These are phyloP conservation scores for Hyaloscypha finlandica DNA, from an alignment of 495 filamentous ascomycete genomes.

Conservation along the genomic window DNA sequence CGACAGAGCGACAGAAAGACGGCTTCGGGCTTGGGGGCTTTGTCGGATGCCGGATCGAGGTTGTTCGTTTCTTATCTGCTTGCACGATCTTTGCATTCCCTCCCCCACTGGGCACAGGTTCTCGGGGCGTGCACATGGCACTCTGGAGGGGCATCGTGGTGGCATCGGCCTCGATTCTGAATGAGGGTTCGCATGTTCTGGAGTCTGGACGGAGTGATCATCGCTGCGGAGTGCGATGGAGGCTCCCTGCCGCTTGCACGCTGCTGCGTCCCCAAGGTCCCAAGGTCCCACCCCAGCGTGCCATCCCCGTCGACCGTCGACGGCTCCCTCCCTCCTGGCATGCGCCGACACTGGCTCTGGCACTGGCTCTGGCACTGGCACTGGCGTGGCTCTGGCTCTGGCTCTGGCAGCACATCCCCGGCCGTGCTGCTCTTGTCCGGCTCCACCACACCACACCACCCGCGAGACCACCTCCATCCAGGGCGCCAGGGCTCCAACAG, in stretches of 20 bases:
- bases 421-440: no score
- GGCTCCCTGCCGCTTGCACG: neutral
- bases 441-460: no score
- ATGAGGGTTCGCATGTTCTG: neutral
- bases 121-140: neutral
- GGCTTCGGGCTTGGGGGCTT: neutral
- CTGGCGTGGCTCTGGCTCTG: no score
- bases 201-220: neutral
- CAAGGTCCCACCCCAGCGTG: no score
- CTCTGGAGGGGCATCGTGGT: neutral
- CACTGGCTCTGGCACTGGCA: no score
- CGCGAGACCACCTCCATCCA: no score
- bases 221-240: neutral
- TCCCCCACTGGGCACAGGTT: neutral
- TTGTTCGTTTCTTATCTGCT: neutral
- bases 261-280: neutral
- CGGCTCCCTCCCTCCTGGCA: no score
- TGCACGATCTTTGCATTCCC: neutral
- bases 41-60: neutral
- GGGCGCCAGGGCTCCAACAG: no score
- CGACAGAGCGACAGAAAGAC: neutral
- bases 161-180: neutral
- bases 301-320: no score
- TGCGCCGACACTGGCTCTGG: no score
- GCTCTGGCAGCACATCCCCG: no score